phyloP scores from a whole-genome alignment of 257 asterid genomes.

The Plantago elongata region DNA sequence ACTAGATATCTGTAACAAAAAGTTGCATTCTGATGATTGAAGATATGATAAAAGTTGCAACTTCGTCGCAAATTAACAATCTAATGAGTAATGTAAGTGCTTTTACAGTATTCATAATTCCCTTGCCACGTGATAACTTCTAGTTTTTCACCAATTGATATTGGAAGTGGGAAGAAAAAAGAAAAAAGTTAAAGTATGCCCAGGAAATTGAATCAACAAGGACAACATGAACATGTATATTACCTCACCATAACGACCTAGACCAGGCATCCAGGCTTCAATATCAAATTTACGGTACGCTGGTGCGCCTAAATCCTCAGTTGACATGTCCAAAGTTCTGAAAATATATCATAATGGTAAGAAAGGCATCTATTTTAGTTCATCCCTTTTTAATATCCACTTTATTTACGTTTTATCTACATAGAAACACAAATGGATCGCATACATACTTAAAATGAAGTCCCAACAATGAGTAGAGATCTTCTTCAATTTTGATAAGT shows the following conservation, averaged over 20 bases:
- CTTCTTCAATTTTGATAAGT: slow-evolving; percentile 75
- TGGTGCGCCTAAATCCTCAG: slow-evolving; percentile 95
- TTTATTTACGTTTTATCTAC: background rate
- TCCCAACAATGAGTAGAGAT: slow-evolving; percentile 76
- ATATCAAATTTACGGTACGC: slow-evolving; percentile 94
- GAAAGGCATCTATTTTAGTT: background rate
- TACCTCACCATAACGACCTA: slow-evolving; percentile 97
- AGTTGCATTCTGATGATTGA: background rate
- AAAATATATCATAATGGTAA: background rate
- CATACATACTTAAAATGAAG: slow-evolving; percentile 76
- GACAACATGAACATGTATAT: background rate
- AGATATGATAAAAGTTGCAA: slow-evolving; percentile 7
- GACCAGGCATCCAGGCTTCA: slow-evolving; percentile 99
- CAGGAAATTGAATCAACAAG: too few species aligned
- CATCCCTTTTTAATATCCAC: background rate
- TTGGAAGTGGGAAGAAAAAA: too few species aligned
- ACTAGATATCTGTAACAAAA: slow-evolving; percentile 71
- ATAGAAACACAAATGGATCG: background rate
- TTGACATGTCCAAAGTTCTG: slow-evolving; percentile 94
- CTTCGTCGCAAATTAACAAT: background rate
- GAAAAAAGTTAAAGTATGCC: too few species aligned
- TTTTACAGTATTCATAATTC: too few species aligned
- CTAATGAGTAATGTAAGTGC: too few species aligned
- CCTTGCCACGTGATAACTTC: too few species aligned
- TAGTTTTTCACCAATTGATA: too few species aligned